A percentile compares a stretch with the other conserved stretches of the same genome.
phyloP scores from a whole-genome alignment of 345 rosid species.

The Combretum micranthum region DNA sequence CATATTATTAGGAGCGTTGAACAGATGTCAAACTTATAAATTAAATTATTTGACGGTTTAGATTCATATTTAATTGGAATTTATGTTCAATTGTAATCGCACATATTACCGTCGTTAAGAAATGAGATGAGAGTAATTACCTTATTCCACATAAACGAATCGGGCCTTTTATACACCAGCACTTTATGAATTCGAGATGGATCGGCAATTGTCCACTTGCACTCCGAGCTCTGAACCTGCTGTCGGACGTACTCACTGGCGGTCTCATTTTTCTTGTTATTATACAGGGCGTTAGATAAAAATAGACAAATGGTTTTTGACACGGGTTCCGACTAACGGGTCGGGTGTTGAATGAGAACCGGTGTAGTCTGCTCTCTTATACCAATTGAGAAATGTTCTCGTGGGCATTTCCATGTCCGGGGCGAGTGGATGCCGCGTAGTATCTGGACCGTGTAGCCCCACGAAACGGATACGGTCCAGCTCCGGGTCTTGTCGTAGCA shows the following conservation, averaged over 20 bases:
- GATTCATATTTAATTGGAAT: too few species aligned
- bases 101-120: too few species aligned
- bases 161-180: slow-evolving; percentile 34
- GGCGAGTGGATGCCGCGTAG: slow-evolving; percentile 39
- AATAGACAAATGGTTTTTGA: slow-evolving; percentile 45
- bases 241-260: slow-evolving; percentile 32
- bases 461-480: slow-evolving; percentile 71
- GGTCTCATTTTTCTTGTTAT: slow-evolving; percentile 20
- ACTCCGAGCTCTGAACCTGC: slow-evolving; percentile 15
- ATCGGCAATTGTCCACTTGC: slow-evolving; percentile 35
- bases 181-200: slow-evolving; percentile 26
- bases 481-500: slow-evolving; percentile 45
- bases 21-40: too few species aligned
- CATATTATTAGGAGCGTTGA: too few species aligned
- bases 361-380: slow-evolving; percentile 17
- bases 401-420: slow-evolving; percentile 45
- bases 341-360: slow-evolving; percentile 53
- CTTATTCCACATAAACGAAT: slow-evolving; percentile 46
- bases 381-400: slow-evolving; percentile 62
- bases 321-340: slow-evolving; percentile 27
- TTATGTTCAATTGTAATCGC: too few species aligned
- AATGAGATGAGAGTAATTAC: slow-evolving; percentile 12
- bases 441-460: slow-evolving; percentile 79
- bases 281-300: slow-evolving; percentile 29
- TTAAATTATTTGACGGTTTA: too few species aligned